Percentiles rank a stretch among this genome's conserved stretches.
Conservation (phyloP, 2,329 filamentous ascomycete genomes). For the Claviceps spartinae region DNA sequence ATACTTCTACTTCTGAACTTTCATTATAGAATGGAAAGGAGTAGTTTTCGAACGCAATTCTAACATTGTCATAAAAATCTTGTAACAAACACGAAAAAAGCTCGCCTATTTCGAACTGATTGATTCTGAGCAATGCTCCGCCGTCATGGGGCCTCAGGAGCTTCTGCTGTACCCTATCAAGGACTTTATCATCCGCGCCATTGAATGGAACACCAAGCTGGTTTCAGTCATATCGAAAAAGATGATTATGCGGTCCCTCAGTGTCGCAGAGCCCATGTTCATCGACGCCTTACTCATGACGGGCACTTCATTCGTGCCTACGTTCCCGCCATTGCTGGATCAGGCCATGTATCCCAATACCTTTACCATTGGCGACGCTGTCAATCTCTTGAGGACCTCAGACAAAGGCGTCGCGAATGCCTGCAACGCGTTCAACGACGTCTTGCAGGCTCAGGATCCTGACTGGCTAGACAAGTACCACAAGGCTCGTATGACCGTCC, state of each 20-base stretch:
- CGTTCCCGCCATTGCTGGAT: constrained; percentile 65
- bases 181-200: constrained; percentile 52
- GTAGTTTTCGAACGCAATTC: background rate
- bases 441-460: constrained; percentile 55
- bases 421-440: constrained; percentile 68
- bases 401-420: constrained; percentile 58
- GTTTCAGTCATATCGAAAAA: constrained; percentile 54
- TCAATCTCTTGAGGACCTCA: constrained; percentile 59
- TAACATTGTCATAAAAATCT: background rate
- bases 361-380: constrained; percentile 57
- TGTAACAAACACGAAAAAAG: constrained; percentile 13
- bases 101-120: constrained; percentile 64
- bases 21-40: background rate
- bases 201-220: constrained; percentile 55
- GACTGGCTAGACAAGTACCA: constrained; percentile 78
- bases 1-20: background rate
- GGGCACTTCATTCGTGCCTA: constrained; percentile 65
- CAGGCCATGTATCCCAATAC: constrained; percentile 39
- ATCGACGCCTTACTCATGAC: constrained; percentile 72
- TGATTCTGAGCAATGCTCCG: constrained; percentile 55
- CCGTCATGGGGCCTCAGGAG: constrained; percentile 73
- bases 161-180: constrained; percentile 74
- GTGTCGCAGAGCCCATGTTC: constrained; percentile 57
- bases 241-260: constrained; percentile 54
- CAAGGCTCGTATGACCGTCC: constrained; percentile 70